Conservation (phyloP, 768 basidiomycete species). For the Coprinopsis cinerea region DNA sequence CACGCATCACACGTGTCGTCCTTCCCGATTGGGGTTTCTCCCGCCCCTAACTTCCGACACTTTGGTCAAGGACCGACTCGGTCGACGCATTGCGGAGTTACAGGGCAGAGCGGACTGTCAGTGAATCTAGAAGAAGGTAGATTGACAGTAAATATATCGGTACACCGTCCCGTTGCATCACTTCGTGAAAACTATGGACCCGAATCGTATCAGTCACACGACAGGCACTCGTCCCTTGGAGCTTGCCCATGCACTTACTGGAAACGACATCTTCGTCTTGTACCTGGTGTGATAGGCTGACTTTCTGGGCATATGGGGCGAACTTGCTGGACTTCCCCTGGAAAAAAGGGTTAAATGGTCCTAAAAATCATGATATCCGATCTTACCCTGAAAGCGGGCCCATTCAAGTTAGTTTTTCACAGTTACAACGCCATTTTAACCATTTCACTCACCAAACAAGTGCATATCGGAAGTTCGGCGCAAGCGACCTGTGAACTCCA, state of each 20-base stretch:
- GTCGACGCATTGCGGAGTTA: no score
- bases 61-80: no score
- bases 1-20: not conserved
- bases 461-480: slow-evolving; percentile 88
- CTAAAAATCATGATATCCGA: not conserved
- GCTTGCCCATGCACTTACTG: slow-evolving; percentile 47
- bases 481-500: slow-evolving; percentile 86
- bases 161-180: no score
- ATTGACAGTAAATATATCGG: not conserved
- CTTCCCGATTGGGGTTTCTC: not conserved
- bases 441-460: slow-evolving; percentile 72
- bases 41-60: no score
- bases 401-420: not conserved
- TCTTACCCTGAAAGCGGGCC: slow-evolving; percentile 9
- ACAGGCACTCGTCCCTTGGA: not conserved
- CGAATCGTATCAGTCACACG: slow-evolving; percentile 27
- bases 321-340: slow-evolving; percentile 95
- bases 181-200: slow-evolving; percentile 25
- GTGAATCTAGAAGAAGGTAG: not conserved
- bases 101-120: no score
- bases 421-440: not conserved
- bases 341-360: not conserved
- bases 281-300: slow-evolving; percentile 77
- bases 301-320: slow-evolving; percentile 89
- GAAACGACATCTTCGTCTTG: slow-evolving; percentile 88